A percentile compares a stretch with the other conserved stretches of the same genome.
Evolutionary conservation across 2,329 filamentous ascomycete species (phyloP).

Genomic region (Aspergillus eucalypticola): DNA sequence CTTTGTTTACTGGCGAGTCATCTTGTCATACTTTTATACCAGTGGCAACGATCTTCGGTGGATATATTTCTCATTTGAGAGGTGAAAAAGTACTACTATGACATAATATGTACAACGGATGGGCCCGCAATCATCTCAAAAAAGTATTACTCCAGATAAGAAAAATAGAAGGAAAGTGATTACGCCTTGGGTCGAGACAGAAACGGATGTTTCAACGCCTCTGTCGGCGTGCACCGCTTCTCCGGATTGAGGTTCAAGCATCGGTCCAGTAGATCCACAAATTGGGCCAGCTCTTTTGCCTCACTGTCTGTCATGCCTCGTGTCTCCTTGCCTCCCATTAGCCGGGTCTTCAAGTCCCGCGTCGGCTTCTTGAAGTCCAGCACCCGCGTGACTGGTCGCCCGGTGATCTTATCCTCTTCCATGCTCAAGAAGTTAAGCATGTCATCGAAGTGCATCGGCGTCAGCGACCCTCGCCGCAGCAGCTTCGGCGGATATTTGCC

Average conservation of each 20-base stretch:
- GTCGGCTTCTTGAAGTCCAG: constrained; percentile 65
- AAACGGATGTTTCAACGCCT: constrained; percentile 88
- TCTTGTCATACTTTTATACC: neutral
- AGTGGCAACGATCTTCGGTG: neutral
- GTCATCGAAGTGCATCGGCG: constrained; percentile 79
- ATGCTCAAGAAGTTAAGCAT: constrained; percentile 79
- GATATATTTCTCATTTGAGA: neutral
- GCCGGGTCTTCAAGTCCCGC: constrained; percentile 76
- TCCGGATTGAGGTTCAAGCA: constrained; percentile 89
- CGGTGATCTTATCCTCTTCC: constrained; percentile 83
- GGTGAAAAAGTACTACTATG: constrained; percentile 5
- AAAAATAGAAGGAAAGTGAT: neutral
- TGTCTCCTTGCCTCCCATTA: constrained; percentile 66
- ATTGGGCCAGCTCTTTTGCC: constrained; percentile 74
- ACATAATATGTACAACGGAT: constrained; percentile 14
- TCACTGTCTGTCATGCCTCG: constrained; percentile 73
- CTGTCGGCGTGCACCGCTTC: constrained; percentile 81
- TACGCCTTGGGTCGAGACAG: constrained; percentile 56
- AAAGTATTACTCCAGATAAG: neutral
- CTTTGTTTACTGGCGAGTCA: neutral
- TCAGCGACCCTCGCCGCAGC: constrained; percentile 77
- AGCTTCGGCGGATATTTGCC: constrained; percentile 90
- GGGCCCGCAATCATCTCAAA: neutral
- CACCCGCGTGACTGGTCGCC: constrained; percentile 63
- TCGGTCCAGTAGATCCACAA: constrained; percentile 83